Percentiles rank a stretch among this genome's conserved stretches.
phyloP scores from a whole-genome alignment of 2,329 filamentous ascomycete species.

The Pestalotiopsis sp. region DNA sequence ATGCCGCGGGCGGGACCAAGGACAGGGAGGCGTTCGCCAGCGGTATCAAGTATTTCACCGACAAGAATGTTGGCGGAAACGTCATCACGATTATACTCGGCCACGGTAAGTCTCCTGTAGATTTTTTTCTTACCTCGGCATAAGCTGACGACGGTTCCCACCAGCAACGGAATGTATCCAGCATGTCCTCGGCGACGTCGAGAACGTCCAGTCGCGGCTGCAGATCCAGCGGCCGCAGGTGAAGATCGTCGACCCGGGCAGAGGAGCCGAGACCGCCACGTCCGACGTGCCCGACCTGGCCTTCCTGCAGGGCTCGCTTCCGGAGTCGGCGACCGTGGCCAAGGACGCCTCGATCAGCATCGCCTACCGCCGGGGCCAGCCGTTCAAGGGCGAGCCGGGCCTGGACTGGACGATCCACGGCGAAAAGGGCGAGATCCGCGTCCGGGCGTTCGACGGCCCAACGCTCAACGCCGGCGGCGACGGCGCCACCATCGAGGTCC shows the following conservation, averaged over 20 bases:
- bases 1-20: constrained; percentile 34
- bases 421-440: constrained; percentile 47
- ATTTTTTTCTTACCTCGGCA: too few species aligned
- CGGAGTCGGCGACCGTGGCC: constrained; percentile 18
- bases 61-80: constrained; percentile 47
- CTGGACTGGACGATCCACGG: constrained; percentile 51
- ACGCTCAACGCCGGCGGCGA: constrained; percentile 24
- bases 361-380: constrained; percentile 44
- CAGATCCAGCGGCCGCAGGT: constrained; percentile 43
- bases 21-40: constrained; percentile 29
- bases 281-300: constrained; percentile 26
- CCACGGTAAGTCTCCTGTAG: constrained; percentile 9
- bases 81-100: constrained; percentile 26
- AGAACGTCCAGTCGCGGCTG: constrained; percentile 35
- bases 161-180: constrained; percentile 41
- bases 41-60: constrained; percentile 45
- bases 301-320: constrained; percentile 29
- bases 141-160: constrained; percentile 12
- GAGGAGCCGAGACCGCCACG: constrained; percentile 29
- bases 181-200: constrained; percentile 41
- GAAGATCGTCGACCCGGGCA: constrained; percentile 34
- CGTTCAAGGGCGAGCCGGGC: constrained; percentile 44
- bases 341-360: constrained; percentile 39
- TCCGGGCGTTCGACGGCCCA: constrained; percentile 26
- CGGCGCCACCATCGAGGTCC: constrained; percentile 46